A percentile compares a stretch with the other conserved stretches of the same genome.
phyloP scores from a whole-genome alignment of 352 stramenopile species.

The Pythium guiyangense region DNA sequence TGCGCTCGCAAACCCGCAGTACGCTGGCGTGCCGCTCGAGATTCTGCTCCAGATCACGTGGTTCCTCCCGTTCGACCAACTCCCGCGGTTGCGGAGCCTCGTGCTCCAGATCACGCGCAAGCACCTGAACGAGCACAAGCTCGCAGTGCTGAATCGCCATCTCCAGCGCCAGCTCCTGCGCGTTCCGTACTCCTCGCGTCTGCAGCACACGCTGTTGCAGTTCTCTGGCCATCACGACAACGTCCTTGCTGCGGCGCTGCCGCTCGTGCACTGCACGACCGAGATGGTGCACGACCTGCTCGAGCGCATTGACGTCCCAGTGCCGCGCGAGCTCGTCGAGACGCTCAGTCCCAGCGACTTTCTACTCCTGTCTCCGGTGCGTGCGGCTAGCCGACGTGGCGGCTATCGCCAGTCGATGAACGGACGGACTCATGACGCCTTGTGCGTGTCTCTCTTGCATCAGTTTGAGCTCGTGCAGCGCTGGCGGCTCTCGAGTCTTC shows the following conservation, averaged over 20 bases:
- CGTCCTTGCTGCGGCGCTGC: background rate
- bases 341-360: conserved; percentile 13
- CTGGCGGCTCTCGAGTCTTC: conserved; percentile 35
- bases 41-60: conserved; percentile 46
- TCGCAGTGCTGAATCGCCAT: conserved; percentile 40
- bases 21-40: conserved; percentile 14
- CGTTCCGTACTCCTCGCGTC: conserved; percentile 25
- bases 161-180: conserved; percentile 47
- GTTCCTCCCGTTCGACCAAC: conserved; percentile 60
- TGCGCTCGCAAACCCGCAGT: conserved; percentile 15
- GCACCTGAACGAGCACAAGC: conserved; percentile 46
- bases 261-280: conserved; percentile 5
- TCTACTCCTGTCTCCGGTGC: conserved; percentile 32
- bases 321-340: background rate
- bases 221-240: conserved; percentile 17
- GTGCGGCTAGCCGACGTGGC: background rate
- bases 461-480: conserved; percentile 34
- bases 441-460: background rate
- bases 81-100: conserved; percentile 32
- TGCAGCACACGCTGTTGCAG: conserved; percentile 39
- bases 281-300: conserved; percentile 11
- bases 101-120: conserved; percentile 52
- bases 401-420: background rate
- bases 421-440: background rate
- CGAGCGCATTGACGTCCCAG: conserved; percentile 8